Percentiles rank a stretch among this genome's conserved stretches.
These are phyloP conservation scores for Aspergillus thermomutatus DNA, from an alignment of 2,329 filamentous ascomycete genomes.

Conservation along the genomic window DNA sequence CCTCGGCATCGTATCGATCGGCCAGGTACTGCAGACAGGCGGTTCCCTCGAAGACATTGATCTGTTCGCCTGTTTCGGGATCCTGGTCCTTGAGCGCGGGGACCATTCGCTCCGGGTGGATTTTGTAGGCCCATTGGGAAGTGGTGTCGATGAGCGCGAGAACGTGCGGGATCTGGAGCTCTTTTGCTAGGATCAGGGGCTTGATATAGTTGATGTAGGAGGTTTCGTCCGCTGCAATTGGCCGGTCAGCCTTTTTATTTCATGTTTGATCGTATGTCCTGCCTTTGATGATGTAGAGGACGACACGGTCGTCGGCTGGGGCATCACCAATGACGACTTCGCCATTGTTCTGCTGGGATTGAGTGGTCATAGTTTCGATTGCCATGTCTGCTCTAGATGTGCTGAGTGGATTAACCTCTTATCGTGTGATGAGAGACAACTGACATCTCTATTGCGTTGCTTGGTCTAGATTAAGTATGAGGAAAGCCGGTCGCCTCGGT, in stretches of 20 bases:
- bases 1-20: conserved; percentile 2
- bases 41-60: conserved; percentile 7
- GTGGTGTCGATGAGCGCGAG: conserved; percentile 6
- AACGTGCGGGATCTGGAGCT: conserved; percentile 1
- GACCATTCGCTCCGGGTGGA: conserved; percentile 5
- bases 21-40: conserved; percentile 6
- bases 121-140: conserved; percentile 1
- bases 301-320: conserved; percentile 1
- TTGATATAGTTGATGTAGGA: conserved; percentile 10
- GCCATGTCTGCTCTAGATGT: no score
- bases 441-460: no score
- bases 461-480: no score
- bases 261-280: background rate
- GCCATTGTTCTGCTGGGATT: no score
- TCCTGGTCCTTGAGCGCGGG: conserved; percentile 3
- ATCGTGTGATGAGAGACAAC: no score
- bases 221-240: conserved; percentile 1
- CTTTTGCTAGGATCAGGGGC: conserved; percentile 2
- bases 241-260: background rate
- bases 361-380: no score
- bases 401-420: no score
- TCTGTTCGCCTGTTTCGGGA: background rate
- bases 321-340: background rate
- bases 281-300: conserved; percentile 7
- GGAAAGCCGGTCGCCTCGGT: no score